Evolutionary conservation across 192 early-diverging fungal genomes (phyloP), one percentile per base, ranked within the genome.

Genomic region (Nowakowskiella sp.): DNA sequence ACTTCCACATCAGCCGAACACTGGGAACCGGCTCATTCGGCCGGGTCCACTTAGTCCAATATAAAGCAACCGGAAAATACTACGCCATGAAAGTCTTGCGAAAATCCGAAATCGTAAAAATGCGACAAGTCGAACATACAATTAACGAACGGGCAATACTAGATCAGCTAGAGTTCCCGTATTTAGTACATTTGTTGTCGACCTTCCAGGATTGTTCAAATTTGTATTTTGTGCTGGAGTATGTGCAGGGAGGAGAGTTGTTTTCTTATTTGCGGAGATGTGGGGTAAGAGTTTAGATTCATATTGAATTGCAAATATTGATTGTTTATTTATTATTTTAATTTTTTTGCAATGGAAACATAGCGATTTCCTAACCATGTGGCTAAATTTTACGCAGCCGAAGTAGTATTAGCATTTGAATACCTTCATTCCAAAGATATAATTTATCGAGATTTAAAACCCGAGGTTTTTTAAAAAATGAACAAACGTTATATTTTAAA

Each of bases 71-170:
- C 30, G 79, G 80, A 39, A 79, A 84, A 53, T 93, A 85, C 76
- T 94, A 92, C 64, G 92, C 94, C 3, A 98, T 95, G 83, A 98
- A 98, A 65, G 92, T 92, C 3, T 73, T 98, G 39, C 85, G 85
- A 51, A 98, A 98, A 67, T 66, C 80, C 30, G 90, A 98, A 52
- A 90, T 98, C 4, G 90, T 98, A 36, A 85, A 87, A 47, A 76
- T 91, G 63, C 90, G 91, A 66, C 94, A 98, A 64, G 91, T 98
- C 7, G 92, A 98, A 73, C 92, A 98, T 60, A 95, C 91, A 27
- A 88, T 94, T 57, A 98, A 94, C 72, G 94, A 98, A 72, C 91
- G 91, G 60, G 75, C 80, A 48, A 94, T 98, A 58, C 72, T 98
- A 16, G 91, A 90, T 56, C 70, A 77, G 50, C 82, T 93, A 45